Conservation (phyloP, 495 filamentous ascomycete genomes). For the Hyaloscypha variabilis region DNA sequence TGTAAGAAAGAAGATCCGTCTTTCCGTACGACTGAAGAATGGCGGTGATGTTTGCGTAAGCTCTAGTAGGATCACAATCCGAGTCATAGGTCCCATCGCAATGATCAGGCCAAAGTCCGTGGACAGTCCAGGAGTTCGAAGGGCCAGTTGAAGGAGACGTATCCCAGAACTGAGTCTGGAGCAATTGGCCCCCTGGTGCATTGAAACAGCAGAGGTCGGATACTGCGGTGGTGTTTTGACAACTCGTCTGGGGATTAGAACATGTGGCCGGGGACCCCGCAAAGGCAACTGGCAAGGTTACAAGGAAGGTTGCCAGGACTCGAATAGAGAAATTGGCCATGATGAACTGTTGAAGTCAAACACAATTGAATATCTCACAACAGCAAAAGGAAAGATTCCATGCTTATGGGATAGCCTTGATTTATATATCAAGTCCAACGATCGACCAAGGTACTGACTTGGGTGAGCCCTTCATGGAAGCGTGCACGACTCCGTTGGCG, state of each 20-base stretch:
- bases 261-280: slow-evolving; percentile 23
- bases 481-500: slow-evolving; percentile 27
- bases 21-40: slow-evolving; percentile 62
- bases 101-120: slow-evolving; percentile 58
- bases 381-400: neutral
- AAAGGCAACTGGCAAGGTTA: slow-evolving; percentile 16
- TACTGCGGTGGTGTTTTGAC: slow-evolving; percentile 23
- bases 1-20: slow-evolving; percentile 62
- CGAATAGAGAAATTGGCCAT: neutral
- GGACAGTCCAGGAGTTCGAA: slow-evolving; percentile 73
- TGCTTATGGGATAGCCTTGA: neutral
- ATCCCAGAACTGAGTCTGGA: slow-evolving; percentile 81
- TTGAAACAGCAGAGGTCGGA: slow-evolving; percentile 42
- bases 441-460: neutral
- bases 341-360: neutral
- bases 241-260: slow-evolving; percentile 24
- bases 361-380: neutral
- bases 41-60: slow-evolving; percentile 64
- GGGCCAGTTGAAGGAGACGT: slow-evolving; percentile 45
- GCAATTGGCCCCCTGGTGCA: slow-evolving; percentile 65
- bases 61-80: slow-evolving; percentile 62
- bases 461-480: neutral
- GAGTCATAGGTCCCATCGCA: slow-evolving; percentile 72
- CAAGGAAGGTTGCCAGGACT: slow-evolving; percentile 4
- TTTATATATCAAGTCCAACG: neutral